phyloP scores from a whole-genome alignment of 2,329 filamentous ascomycete species.

The Cladosporium sp. region DNA sequence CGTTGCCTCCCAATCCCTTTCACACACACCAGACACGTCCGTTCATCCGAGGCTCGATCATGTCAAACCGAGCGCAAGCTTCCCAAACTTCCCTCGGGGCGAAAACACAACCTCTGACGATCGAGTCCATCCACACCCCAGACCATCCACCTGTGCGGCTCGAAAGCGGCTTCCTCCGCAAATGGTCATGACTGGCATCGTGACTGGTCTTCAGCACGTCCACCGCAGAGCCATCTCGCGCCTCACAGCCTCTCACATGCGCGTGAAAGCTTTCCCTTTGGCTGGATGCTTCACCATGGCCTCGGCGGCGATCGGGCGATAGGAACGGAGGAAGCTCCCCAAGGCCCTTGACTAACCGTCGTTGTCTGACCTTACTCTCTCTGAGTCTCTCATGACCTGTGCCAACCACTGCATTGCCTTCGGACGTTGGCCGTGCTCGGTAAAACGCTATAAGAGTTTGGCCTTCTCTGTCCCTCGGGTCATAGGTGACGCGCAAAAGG shows the following conservation, averaged over 20 bases:
- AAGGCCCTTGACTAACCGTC: too few relatives aligned
- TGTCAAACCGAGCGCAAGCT: neutral
- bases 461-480: constrained; percentile 10
- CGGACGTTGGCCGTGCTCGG: neutral
- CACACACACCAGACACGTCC: constrained; percentile 20
- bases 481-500: constrained; percentile 9
- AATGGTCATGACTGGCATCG: constrained; percentile 6
- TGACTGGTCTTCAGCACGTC: too few relatives aligned
- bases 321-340: constrained; percentile 4
- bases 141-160: constrained; percentile 6
- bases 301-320: constrained; percentile 12
- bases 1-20: neutral
- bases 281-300: neutral
- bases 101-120: too few relatives aligned
- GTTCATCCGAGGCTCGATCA: constrained; percentile 21
- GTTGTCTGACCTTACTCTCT: too few relatives aligned
- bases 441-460: constrained; percentile 4
- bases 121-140: too few relatives aligned
- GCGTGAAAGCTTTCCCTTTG: neutral
- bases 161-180: constrained; percentile 8
- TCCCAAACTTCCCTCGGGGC: constrained; percentile 2
- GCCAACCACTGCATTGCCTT: too few relatives aligned
- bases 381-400: too few relatives aligned
- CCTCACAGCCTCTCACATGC: neutral
- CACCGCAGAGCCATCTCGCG: too few relatives aligned